Conservation (phyloP, 2,329 filamentous ascomycete species). For the Akanthomyces dipterigenus region DNA sequence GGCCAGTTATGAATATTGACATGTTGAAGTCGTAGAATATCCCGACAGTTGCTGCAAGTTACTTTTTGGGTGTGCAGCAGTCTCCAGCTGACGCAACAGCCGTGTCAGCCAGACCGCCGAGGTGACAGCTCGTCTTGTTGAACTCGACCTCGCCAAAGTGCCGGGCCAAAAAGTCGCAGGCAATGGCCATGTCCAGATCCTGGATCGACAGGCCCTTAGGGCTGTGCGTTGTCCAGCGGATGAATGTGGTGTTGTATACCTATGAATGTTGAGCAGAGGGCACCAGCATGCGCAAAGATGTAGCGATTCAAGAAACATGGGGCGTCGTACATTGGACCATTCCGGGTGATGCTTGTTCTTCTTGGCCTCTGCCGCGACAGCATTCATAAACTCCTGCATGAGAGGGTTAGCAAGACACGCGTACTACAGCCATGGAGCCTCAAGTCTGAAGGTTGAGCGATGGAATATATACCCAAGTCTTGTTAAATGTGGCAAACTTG, state of each 20-base stretch:
- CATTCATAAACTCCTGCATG: conserved; percentile 65
- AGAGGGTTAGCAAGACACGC: background rate
- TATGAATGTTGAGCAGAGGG: conserved; percentile 21
- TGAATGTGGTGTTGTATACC: conserved; percentile 64
- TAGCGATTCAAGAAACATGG: background rate
- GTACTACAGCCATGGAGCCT: background rate
- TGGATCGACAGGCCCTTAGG: conserved; percentile 58
- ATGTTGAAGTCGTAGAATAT: conserved; percentile 1
- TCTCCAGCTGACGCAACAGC: conserved; percentile 41
- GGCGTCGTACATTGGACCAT: conserved; percentile 61
- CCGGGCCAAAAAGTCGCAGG: conserved; percentile 53
- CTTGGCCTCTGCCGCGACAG: conserved; percentile 61
- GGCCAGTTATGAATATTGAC: background rate
- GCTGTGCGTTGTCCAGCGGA: conserved; percentile 68
- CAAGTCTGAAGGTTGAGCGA: background rate
- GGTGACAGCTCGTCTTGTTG: conserved; percentile 26
- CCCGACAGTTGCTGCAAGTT: background rate
- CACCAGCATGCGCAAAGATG: background rate
- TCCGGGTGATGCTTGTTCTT: conserved; percentile 66
- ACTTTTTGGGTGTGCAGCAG: conserved; percentile 44
- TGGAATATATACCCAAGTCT: conserved; percentile 50
- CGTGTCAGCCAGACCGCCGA: conserved; percentile 40
- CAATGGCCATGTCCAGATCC: conserved; percentile 54
- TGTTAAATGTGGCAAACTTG: conserved; percentile 58
- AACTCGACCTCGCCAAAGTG: conserved; percentile 48